phyloP scores from a whole-genome alignment of 768 basidiomycete species.

The Suillus sp. region DNA sequence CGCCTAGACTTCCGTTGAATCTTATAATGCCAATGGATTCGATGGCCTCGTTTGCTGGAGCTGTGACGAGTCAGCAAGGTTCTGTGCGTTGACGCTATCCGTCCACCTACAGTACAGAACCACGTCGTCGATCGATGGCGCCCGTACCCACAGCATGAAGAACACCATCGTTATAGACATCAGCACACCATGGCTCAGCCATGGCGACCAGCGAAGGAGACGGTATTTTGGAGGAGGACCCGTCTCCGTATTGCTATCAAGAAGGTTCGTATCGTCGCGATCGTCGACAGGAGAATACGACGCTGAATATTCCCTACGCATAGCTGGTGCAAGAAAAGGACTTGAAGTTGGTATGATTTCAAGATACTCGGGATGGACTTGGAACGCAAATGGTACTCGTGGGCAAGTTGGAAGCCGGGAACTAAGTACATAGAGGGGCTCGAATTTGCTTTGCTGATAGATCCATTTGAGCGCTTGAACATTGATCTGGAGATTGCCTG shows the following conservation, averaged over 20 bases:
- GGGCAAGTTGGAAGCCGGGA: neutral
- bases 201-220: neutral
- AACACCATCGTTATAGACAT: neutral
- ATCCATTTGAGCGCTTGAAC: too few species aligned
- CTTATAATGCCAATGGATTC: neutral
- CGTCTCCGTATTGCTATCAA: neutral
- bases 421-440: too few species aligned
- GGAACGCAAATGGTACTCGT: neutral
- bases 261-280: neutral
- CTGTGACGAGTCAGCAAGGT: neutral
- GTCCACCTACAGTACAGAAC: neutral
- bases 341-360: neutral
- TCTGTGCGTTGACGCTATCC: neutral
- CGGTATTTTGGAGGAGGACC: neutral
- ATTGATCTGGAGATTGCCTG: too few species aligned
- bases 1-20: neutral
- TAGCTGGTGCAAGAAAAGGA: neutral
- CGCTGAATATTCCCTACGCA: neutral
- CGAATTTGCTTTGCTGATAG: too few species aligned
- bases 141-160: neutral
- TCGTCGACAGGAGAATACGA: neutral
- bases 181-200: neutral
- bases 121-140: neutral
- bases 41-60: neutral
- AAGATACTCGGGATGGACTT: neutral